phyloP scores from a whole-genome alignment of 2,329 filamentous ascomycete genomes.

The Pseudophaeomoniella oleicola region DNA sequence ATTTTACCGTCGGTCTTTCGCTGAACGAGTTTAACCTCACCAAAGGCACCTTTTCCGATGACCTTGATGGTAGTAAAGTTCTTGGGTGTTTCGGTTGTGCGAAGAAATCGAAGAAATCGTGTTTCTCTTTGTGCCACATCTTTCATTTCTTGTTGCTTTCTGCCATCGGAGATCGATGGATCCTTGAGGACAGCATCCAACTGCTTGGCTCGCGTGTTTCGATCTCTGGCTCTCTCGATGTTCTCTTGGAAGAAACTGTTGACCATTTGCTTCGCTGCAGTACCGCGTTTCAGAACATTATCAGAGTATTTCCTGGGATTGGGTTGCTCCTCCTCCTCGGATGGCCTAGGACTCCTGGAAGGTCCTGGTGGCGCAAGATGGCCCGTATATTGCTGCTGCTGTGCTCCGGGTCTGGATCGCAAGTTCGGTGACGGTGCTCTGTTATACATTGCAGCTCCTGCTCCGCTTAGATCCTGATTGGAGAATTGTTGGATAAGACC shows the following conservation, averaged over 20 bases:
- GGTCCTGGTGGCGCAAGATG: conserved; percentile 59
- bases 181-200: conserved; percentile 76
- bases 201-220: conserved; percentile 90
- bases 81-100: conserved; percentile 81
- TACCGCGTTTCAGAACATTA: conserved; percentile 61
- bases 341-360: conserved; percentile 38
- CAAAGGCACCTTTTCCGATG: conserved; percentile 97
- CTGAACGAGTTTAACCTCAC: conserved; percentile 94
- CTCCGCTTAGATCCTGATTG: conserved; percentile 77
- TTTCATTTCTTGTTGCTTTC: conserved; percentile 74
- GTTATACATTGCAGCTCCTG: conserved; percentile 53
- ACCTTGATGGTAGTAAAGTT: conserved; percentile 97
- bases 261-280: conserved; percentile 50
- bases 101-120: conserved; percentile 82
- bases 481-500: conserved; percentile 92
- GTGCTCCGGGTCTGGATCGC: conserved; percentile 72
- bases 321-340: conserved; percentile 59
- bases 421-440: conserved; percentile 54
- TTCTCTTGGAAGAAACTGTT: conserved; percentile 93
- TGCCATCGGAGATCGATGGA: conserved; percentile 54
- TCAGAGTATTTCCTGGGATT: conserved; percentile 80
- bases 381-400: conserved; percentile 35
- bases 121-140: conserved; percentile 78
- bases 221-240: conserved; percentile 85
- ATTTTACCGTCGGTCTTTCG: conserved; percentile 94